Conservation (phyloP, 2,329 filamentous ascomycete species). For the Paraphaeosphaeria minitans region DNA sequence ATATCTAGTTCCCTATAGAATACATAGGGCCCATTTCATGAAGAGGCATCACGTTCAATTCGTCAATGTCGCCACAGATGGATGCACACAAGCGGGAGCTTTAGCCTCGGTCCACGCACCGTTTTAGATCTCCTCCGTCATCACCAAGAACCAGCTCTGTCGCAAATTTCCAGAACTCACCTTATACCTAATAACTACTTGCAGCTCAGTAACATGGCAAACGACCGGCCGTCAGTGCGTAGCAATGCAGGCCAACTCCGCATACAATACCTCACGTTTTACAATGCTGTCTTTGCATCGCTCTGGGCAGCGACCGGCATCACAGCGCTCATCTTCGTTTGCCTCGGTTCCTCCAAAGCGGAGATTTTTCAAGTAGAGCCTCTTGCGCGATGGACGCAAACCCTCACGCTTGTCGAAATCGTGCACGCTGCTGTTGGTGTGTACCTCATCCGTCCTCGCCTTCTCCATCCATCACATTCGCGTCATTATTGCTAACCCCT, state of each 20-base stretch:
- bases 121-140: no score
- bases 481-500: neutral
- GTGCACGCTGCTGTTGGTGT: slow-evolving; percentile 26
- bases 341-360: neutral
- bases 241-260: slow-evolving; percentile 3
- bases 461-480: neutral
- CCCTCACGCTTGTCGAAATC: slow-evolving; percentile 27
- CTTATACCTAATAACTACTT: neutral
- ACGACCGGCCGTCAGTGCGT: neutral
- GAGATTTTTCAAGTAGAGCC: slow-evolving; percentile 22
- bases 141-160: no score
- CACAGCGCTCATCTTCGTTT: slow-evolving; percentile 12
- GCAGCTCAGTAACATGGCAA: neutral
- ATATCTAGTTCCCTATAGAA: no score
- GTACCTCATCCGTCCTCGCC: neutral
- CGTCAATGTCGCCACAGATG: no score
- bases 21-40: no score
- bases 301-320: slow-evolving; percentile 24
- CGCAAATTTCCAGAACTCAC: neutral
- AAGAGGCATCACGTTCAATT: no score
- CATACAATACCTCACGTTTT: slow-evolving; percentile 26
- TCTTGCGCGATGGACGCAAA: slow-evolving; percentile 27
- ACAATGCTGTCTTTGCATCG: slow-evolving; percentile 27
- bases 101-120: no score
- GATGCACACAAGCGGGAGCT: no score